A percentile compares a stretch with the other conserved stretches of the same genome.
phyloP scores from a whole-genome alignment of 495 filamentous ascomycete species.

The Lepidopterella palustris region DNA sequence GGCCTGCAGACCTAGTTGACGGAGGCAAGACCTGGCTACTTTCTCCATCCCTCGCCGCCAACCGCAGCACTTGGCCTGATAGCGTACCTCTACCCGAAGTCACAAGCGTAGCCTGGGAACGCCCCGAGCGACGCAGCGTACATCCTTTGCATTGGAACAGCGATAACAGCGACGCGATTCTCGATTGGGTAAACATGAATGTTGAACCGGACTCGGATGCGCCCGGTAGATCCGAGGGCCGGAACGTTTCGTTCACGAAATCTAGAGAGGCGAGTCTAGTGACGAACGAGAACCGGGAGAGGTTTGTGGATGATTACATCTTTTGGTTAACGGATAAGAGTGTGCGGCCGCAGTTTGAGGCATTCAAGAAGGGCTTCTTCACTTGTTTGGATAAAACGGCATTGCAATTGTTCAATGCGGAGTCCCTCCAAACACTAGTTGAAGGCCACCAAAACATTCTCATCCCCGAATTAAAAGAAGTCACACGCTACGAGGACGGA shows the following conservation, averaged over 20 bases:
- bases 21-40: neutral
- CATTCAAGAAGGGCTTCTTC: slow-evolving; percentile 78
- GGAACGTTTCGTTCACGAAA: neutral
- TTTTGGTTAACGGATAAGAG: slow-evolving; percentile 75
- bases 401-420: slow-evolving; percentile 62
- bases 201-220: neutral
- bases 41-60: neutral
- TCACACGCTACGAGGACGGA: slow-evolving; percentile 69
- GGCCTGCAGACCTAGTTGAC: slow-evolving; percentile 21
- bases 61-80: neutral
- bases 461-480: slow-evolving; percentile 58
- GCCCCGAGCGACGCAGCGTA: neutral
- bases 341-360: slow-evolving; percentile 66
- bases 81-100: neutral
- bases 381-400: slow-evolving; percentile 64
- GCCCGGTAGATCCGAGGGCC: neutral
- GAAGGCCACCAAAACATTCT: slow-evolving; percentile 79
- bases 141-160: neutral
- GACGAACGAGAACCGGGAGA: slow-evolving; percentile 66
- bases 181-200: neutral
- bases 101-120: neutral
- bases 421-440: slow-evolving; percentile 64
- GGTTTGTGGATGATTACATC: slow-evolving; percentile 84
- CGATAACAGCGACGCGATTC: neutral
- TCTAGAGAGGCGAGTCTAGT: slow-evolving; percentile 53